Evolutionary conservation across 116 monocot species (phyloP).

Genomic region (Iris pallida): DNA sequence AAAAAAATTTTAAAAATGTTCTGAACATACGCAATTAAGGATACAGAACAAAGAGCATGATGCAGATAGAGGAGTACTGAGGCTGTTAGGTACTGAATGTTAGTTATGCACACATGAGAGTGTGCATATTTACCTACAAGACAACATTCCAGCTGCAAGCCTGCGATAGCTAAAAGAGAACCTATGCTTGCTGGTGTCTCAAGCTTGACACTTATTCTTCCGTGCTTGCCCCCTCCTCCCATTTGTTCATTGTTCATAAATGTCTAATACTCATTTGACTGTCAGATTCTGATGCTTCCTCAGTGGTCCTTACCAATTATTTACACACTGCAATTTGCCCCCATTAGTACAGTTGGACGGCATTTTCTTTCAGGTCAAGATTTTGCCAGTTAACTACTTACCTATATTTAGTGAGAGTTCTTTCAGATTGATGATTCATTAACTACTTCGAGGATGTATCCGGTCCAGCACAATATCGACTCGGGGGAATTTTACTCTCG

Average conservation of each 20-base stretch:
- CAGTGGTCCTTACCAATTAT: neutral
- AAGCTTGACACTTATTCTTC: neutral
- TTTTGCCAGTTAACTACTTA: neutral
- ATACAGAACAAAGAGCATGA: constrained; percentile 14
- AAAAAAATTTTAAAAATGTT: neutral
- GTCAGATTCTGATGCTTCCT: neutral
- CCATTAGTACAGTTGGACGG: neutral
- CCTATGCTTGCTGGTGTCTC: neutral
- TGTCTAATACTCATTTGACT: neutral
- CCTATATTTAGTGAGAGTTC: neutral
- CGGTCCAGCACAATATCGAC: no score
- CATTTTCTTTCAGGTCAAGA: neutral
- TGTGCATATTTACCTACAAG: neutral
- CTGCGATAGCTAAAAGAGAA: neutral
- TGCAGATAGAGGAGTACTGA: constrained; percentile 2
- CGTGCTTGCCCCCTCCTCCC: no score
- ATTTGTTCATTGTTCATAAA: no score
- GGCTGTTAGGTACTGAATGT: constrained; percentile 59
- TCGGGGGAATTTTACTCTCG: no score
- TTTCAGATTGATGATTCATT: neutral
- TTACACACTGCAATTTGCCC: neutral
- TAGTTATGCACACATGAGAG: constrained; percentile 19
- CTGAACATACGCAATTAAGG: constrained; percentile 14
- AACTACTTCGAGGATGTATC: neutral
- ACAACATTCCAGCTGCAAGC: neutral